These are phyloP conservation scores for Neofusicoccum sp. DNA, from an alignment of 2,329 filamentous ascomycete species.

Conservation along the genomic window DNA sequence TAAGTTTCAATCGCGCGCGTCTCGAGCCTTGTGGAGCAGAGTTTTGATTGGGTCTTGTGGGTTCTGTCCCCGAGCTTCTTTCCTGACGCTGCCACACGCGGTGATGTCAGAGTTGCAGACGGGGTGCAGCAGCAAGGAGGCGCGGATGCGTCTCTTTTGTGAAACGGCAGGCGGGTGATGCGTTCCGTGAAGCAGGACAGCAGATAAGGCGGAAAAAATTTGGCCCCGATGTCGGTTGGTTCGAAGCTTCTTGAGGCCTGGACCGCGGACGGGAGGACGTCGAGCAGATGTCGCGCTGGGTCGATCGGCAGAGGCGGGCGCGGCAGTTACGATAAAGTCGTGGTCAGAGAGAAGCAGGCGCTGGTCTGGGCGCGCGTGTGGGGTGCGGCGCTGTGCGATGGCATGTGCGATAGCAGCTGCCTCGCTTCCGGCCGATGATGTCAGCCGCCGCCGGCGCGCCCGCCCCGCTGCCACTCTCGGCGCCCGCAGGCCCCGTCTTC, in stretches of 20 bases:
- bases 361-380: constrained; percentile 8
- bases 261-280: background rate
- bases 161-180: constrained; percentile 7
- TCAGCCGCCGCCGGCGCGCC: constrained; percentile 3
- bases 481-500: background rate
- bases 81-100: background rate
- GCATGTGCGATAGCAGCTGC: background rate
- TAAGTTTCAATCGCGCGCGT: no score
- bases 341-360: constrained; percentile 11
- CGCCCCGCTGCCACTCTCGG: constrained; percentile 5
- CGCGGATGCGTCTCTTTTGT: background rate
- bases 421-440: constrained; percentile 16
- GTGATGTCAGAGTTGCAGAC: background rate
- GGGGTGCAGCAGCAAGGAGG: constrained; percentile 5
- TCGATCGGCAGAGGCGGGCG: constrained; percentile 1
- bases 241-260: background rate
- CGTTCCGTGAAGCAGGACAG: background rate
- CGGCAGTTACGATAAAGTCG: constrained; percentile 17
- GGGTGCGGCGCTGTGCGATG: background rate
- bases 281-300: background rate
- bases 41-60: background rate
- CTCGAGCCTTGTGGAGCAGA: no score
- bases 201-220: background rate
- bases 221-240: constrained; percentile 2
- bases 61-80: no score